Evolutionary conservation across 2,329 filamentous ascomycete species (phyloP), one percentile per base, ranked within the genome.

Genomic region (Harringtonia lauricola): DNA sequence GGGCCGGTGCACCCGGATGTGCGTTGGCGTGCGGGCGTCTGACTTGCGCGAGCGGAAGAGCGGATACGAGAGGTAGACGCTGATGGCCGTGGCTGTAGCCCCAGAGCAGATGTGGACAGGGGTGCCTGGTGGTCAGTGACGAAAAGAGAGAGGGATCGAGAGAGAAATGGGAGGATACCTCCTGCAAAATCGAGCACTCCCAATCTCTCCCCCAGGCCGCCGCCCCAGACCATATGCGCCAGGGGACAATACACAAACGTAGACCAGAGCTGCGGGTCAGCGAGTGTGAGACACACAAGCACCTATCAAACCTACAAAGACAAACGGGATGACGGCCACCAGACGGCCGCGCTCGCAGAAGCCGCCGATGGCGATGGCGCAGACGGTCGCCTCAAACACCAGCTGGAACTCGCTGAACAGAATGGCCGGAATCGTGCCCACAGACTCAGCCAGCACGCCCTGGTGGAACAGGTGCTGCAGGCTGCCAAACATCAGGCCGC

Each of bases 91-190:
- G 29, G 90, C 92, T 38, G 87, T 90, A 65, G 94, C 72, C 60
- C 90, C 90, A 45, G 90, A 95, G 47, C 78, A 86, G 55, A 96
- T 95, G 66, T 96, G 90, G 72, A 96, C 90, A 52, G 90, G 92
- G 41, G 89, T 88, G 55, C 90, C 90, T 55, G 34, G n/a, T n/a
- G n/a, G n/a, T n/a, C n/a, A n/a, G n/a, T n/a, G n/a, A n/a, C 18
- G 15, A 18, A 24, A 17, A 13, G 14, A 26, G n/a, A n/a, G n/a
- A n/a, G n/a, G n/a, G n/a, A n/a, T n/a, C n/a, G n/a, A n/a, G n/a
- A n/a, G n/a, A n/a, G n/a, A n/a, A n/a, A n/a, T n/a, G n/a, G n/a
- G n/a, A n/a, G n/a, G n/a, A n/a, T n/a, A n/a, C 55, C 56, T 51
- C 90, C 90, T 37, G 90, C 90, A 59, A 95, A 96, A 64, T 96